Evolutionary conservation across 768 basidiomycete genomes (phyloP).

Genomic region (Amanita thiersii): DNA sequence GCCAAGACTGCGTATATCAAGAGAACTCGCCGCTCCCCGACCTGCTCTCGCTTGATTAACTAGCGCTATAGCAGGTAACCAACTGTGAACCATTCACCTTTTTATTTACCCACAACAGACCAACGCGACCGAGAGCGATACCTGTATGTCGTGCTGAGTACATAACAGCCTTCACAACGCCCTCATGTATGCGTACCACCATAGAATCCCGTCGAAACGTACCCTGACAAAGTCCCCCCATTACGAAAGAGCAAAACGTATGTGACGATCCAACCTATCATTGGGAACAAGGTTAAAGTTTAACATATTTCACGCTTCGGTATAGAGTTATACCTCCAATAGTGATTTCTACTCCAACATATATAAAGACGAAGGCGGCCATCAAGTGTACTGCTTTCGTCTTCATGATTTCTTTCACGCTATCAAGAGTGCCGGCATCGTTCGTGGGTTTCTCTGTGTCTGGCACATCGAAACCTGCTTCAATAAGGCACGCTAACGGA

Average conservation of each 20-base stretch:
- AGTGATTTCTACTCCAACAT: constrained; percentile 63
- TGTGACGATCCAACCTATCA: constrained; percentile 75
- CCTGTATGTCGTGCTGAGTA: too few species aligned
- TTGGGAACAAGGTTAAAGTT: background rate
- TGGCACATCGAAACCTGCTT: constrained; percentile 39
- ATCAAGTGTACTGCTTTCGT: constrained; percentile 50
- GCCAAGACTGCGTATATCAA: constrained; percentile 43
- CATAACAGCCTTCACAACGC: too few species aligned
- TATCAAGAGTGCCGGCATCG: constrained; percentile 25
- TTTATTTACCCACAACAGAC: constrained; percentile 46
- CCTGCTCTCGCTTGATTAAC: too few species aligned
- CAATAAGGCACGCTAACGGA: constrained; percentile 44
- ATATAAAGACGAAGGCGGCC: constrained; percentile 55
- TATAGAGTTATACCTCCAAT: constrained; percentile 42
- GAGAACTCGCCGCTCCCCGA: constrained; percentile 50
- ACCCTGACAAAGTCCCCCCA: constrained; percentile 32
- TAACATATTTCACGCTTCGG: constrained; percentile 1
- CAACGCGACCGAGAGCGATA: constrained; percentile 45
- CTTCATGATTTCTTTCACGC: constrained; percentile 41
- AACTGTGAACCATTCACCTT: too few species aligned
- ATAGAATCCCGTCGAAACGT: constrained; percentile 49
- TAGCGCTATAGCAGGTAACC: too few species aligned
- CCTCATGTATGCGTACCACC: too few species aligned
- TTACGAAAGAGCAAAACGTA: constrained; percentile 30
- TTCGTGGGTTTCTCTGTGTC: constrained; percentile 25